Base-by-base conservation (phyloP, 2,329 filamentous ascomycete genomes). In the Aureobasidium sp. region DNA sequence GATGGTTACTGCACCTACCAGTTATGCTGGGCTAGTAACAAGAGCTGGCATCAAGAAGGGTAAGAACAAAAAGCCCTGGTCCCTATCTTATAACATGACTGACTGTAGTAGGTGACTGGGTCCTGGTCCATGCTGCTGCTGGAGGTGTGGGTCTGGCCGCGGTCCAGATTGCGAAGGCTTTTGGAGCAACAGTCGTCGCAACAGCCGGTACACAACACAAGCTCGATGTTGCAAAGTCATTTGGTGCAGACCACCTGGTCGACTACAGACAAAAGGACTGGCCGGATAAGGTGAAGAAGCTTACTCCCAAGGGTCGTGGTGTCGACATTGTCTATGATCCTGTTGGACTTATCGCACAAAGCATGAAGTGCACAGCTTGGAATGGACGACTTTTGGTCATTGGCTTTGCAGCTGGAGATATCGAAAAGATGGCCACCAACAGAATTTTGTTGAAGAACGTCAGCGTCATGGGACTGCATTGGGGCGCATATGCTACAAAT, bases 321-420 rank as follows among this genome's bases (percentile, higher is more conserved):
- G 92, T 96, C 21, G 92, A 97, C 74, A 90, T 97, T 57, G 92
- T 97, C 27, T 97, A 91, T 77, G 93, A 97, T 73, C 91, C 93
- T 13, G 93, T 97, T 1, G 93, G 93, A 0, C 77, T 97, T 72
- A 90, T 97, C 53, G 91, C 95, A 66, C 82, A 85, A 71, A 91
- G 87, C 67, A 89, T 92, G 67, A 96, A 96, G 76, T 97, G 93
- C 77, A 90, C 88, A 3, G 89, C 91, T 4, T 97, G 91, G 92
- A 96, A 96, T 73, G 93, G 90, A 1, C 83, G 92, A 13, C 81
- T 97, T 60, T 77, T 97, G 47, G 85, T 97, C 5, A 87, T 97
- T 67, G 93, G 93, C 0, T 97, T 97, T 71, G 91, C 92, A 0
- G 89, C 86, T 0, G 90, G 90, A 0, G 81, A 79, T 55, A 96